Conservation (phyloP, 208 protist species). For the Porcisia hertigi region DNA sequence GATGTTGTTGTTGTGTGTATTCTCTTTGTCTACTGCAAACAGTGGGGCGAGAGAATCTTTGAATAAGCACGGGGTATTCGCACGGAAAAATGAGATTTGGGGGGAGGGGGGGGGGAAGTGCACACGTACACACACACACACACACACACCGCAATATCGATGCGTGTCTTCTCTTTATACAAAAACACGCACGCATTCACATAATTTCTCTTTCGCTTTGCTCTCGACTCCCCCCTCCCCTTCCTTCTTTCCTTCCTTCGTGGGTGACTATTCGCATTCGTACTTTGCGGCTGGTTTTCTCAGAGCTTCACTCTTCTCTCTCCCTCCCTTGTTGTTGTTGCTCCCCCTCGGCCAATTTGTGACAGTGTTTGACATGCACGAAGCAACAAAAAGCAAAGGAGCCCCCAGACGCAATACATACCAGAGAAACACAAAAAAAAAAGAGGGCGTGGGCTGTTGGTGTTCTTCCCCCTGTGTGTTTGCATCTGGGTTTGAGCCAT, state of each 20-base stretch:
- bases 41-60: neutral
- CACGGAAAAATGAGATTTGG: neutral
- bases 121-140: conserved; percentile 5
- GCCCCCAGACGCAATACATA: conserved; percentile 10
- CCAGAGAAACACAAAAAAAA: neutral
- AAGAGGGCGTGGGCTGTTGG: too few species aligned
- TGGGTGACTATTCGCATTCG: too few species aligned
- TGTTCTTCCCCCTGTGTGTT: neutral
- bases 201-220: neutral
- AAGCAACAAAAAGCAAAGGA: too few species aligned
- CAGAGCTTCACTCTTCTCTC: too few species aligned
- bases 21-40: neutral
- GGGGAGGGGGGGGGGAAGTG: neutral
- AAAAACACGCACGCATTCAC: neutral
- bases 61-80: neutral
- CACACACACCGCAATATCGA: neutral
- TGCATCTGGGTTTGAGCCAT: neutral
- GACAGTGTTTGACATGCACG: too few species aligned
- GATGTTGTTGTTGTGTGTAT: neutral
- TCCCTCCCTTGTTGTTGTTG: too few species aligned
- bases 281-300: too few species aligned
- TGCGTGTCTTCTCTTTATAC: too few species aligned
- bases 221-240: neutral
- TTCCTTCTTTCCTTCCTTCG: too few species aligned
- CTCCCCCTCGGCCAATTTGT: too few species aligned